Conservation (phyloP, 1,284 basidiomycete species). For the Boletus semigastroideus region DNA sequence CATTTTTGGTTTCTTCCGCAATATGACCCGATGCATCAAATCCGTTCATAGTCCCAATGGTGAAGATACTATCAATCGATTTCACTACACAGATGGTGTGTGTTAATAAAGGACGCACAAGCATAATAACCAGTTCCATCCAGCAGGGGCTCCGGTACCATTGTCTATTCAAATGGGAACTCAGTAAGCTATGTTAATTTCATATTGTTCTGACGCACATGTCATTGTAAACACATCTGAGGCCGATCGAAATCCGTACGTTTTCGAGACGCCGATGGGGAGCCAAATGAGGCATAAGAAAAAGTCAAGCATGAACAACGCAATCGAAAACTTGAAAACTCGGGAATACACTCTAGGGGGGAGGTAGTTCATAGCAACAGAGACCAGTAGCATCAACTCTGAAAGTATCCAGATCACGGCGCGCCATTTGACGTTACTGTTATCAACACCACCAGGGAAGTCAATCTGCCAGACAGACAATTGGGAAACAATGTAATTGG, state of each 20-base stretch:
- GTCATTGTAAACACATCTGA: conserved; percentile 79
- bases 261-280: conserved; percentile 79
- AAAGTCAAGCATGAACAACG: conserved; percentile 79
- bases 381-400: conserved; percentile 63
- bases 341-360: conserved; percentile 71
- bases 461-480: conserved; percentile 75
- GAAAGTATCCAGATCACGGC: conserved; percentile 80
- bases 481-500: conserved; percentile 83
- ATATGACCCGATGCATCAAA: conserved; percentile 91
- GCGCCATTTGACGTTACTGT: conserved; percentile 78
- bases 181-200: conserved; percentile 1
- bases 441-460: conserved; percentile 73
- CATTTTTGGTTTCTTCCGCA: conserved; percentile 87
- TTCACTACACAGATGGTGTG: background rate
- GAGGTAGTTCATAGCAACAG: conserved; percentile 80
- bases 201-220: conserved; percentile 49
- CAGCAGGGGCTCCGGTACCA: conserved; percentile 79
- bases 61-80: conserved; percentile 61
- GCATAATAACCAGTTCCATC: conserved; percentile 85
- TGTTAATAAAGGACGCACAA: conserved; percentile 53
- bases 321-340: conserved; percentile 73
- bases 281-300: conserved; percentile 85
- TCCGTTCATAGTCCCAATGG: conserved; percentile 79
- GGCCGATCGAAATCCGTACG: conserved; percentile 79
- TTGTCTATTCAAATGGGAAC: conserved; percentile 54